Conservation (phyloP, 2,329 filamentous ascomycete genomes). For the Aspergillus uvarum region DNA sequence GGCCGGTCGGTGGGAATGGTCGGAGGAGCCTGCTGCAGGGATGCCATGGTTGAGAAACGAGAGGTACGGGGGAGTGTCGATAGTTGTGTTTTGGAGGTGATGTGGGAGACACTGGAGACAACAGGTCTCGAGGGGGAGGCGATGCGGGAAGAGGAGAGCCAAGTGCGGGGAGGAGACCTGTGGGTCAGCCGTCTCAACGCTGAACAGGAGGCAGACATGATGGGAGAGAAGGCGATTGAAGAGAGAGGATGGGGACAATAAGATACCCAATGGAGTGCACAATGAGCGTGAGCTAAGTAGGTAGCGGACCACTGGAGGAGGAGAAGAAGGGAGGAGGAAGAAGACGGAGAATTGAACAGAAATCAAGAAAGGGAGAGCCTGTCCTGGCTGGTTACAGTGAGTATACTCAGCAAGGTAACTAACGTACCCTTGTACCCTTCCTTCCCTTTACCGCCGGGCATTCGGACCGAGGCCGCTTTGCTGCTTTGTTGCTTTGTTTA, state of each 20-base stretch:
- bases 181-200: slow-evolving; percentile 44
- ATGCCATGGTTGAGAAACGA: slow-evolving; percentile 45
- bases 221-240: slow-evolving; percentile 9
- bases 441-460: slow-evolving; percentile 8
- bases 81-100: slow-evolving; percentile 17
- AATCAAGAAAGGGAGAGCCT: slow-evolving; percentile 1
- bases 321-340: slow-evolving; percentile 1
- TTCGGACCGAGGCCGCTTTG: slow-evolving; percentile 12
- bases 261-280: neutral
- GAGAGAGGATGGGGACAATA: neutral
- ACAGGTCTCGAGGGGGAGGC: slow-evolving; percentile 41
- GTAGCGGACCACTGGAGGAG: neutral
- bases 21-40: slow-evolving; percentile 41
- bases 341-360: slow-evolving; percentile 3
- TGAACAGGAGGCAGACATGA: slow-evolving; percentile 43
- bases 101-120: slow-evolving; percentile 24
- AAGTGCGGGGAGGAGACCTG: slow-evolving; percentile 41
- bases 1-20: slow-evolving; percentile 46
- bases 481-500: neutral
- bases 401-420: neutral
- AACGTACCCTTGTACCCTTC: no score
- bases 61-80: slow-evolving; percentile 28
- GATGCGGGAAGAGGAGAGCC: slow-evolving; percentile 44
- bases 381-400: neutral
- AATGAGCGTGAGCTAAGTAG: neutral